phyloP scores from a whole-genome alignment of 352 stramenopile species.

The Phytophthora nicotianae region DNA sequence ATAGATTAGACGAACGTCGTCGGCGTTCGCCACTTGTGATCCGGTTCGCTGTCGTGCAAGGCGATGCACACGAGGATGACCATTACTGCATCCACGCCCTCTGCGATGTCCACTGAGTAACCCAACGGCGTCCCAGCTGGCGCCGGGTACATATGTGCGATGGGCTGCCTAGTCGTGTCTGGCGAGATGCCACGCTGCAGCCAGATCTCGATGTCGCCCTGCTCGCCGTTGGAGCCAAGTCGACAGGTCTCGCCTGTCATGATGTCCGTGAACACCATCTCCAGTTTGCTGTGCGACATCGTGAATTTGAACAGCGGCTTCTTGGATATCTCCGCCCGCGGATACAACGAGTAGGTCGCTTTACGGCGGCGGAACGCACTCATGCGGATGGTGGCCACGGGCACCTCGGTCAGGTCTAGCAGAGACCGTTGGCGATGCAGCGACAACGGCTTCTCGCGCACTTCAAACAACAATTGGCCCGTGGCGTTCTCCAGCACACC shows the following conservation, averaged over 20 bases:
- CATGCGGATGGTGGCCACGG: constrained; percentile 44
- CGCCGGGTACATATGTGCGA: constrained; percentile 40
- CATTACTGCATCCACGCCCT: constrained; percentile 45
- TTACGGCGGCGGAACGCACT: constrained; percentile 34
- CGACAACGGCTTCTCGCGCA: constrained; percentile 39
- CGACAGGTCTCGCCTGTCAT: constrained; percentile 41
- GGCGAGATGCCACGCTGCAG: constrained; percentile 31
- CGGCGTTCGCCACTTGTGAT: constrained; percentile 13
- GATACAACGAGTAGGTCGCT: constrained; percentile 34
- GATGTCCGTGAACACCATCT: constrained; percentile 42
- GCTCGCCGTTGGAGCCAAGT: constrained; percentile 30
- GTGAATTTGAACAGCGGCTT: constrained; percentile 40
- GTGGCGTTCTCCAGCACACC: constrained; percentile 37
- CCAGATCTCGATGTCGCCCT: constrained; percentile 45
- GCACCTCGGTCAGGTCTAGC: constrained; percentile 30
- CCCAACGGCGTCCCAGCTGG: constrained; percentile 25
- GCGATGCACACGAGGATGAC: constrained; percentile 38
- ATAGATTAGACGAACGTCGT: constrained; percentile 16
- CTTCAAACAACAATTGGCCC: constrained; percentile 34
- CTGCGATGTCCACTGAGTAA: constrained; percentile 40
- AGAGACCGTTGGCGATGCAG: constrained; percentile 42
- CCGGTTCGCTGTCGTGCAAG: constrained; percentile 34
- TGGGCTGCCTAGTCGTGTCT: constrained; percentile 22
- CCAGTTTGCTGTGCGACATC: constrained; percentile 25
- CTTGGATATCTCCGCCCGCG: constrained; percentile 23